Percentiles rank a stretch among this genome's conserved stretches.
Evolutionary conservation across 2,329 filamentous ascomycete species (phyloP).

Genomic region (Blastomyces parvus): DNA sequence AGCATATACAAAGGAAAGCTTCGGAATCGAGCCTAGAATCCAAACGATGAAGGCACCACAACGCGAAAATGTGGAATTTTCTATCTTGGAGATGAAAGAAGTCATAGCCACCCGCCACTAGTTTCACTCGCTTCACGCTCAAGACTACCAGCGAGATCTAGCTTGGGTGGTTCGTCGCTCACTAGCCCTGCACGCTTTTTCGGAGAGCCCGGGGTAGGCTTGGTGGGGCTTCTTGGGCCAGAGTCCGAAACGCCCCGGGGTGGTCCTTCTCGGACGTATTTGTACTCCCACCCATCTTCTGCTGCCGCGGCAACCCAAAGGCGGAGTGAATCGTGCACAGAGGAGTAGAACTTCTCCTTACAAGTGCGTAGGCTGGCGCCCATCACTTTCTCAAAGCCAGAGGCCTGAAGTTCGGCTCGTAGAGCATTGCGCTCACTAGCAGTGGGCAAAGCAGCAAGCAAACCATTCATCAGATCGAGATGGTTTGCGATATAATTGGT

Average conservation of each 20-base stretch:
- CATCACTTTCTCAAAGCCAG: slow-evolving; percentile 85
- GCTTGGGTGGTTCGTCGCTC: slow-evolving; percentile 48
- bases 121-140: slow-evolving; percentile 22
- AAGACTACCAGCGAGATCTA: slow-evolving; percentile 42
- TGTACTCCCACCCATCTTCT: slow-evolving; percentile 81
- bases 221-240: slow-evolving; percentile 41
- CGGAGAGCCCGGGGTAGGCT: slow-evolving; percentile 25
- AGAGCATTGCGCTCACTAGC: slow-evolving; percentile 62
- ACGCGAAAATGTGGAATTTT: not conserved
- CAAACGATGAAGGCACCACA: slow-evolving; percentile 21
- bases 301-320: slow-evolving; percentile 83
- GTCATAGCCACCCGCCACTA: slow-evolving; percentile 32
- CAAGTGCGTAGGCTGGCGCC: slow-evolving; percentile 76
- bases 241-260: slow-evolving; percentile 32
- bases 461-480: slow-evolving; percentile 82
- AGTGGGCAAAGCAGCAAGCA: slow-evolving; percentile 71
- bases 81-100: not conserved
- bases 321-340: slow-evolving; percentile 77
- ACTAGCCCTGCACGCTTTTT: slow-evolving; percentile 35
- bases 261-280: slow-evolving; percentile 56
- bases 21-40: not conserved
- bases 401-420: slow-evolving; percentile 67
- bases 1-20: slow-evolving; percentile 28
- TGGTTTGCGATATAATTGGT: slow-evolving; percentile 93
- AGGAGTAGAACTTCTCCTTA: slow-evolving; percentile 95